These are phyloP conservation scores for Pichia phayaonensis DNA, from an alignment of 805 yeast genomes.

Conservation along the genomic window DNA sequence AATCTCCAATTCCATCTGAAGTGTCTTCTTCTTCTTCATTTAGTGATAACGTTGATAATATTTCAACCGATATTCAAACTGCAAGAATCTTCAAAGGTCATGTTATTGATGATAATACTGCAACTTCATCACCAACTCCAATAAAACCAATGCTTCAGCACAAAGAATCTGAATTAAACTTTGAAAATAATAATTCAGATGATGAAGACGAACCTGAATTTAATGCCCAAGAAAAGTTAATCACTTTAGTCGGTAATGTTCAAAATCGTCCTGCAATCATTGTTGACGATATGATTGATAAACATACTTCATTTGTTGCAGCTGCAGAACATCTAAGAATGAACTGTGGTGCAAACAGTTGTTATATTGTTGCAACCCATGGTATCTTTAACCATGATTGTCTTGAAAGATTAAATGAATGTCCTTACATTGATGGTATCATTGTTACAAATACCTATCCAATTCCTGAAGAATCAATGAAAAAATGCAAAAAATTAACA, in stretches of 20 bases:
- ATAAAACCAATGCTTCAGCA: constrained; percentile 16
- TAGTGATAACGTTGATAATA: constrained; percentile 43
- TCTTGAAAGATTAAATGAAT: constrained; percentile 67
- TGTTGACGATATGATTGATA: constrained; percentile 95
- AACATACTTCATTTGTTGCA: constrained; percentile 87
- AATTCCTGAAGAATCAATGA: constrained; percentile 53
- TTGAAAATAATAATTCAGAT: constrained; percentile 77
- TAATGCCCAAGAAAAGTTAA: constrained; percentile 68
- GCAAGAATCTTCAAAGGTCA: constrained; percentile 96
- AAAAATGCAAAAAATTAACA: constrained; percentile 59
- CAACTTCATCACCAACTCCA: constrained; percentile 5
- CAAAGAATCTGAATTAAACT: constrained; percentile 28
- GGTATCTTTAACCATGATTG: constrained; percentile 89
- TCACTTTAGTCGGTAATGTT: constrained; percentile 95
- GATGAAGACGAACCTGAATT: constrained; percentile 73
- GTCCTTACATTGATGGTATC: constrained; percentile 79
- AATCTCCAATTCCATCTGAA: background rate
- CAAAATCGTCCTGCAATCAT: constrained; percentile 86
- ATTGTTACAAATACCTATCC: constrained; percentile 97
- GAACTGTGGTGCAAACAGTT: constrained; percentile 93
- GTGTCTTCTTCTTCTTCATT: constrained; percentile 9
- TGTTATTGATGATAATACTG: constrained; percentile 72
- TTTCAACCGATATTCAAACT: constrained; percentile 79
- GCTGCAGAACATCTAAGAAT: constrained; percentile 96
- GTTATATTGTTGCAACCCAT: constrained; percentile 89